These are phyloP conservation scores for Fusarium avenaceum DNA, from an alignment of 2,329 filamentous ascomycete species.

Conservation along the genomic window DNA sequence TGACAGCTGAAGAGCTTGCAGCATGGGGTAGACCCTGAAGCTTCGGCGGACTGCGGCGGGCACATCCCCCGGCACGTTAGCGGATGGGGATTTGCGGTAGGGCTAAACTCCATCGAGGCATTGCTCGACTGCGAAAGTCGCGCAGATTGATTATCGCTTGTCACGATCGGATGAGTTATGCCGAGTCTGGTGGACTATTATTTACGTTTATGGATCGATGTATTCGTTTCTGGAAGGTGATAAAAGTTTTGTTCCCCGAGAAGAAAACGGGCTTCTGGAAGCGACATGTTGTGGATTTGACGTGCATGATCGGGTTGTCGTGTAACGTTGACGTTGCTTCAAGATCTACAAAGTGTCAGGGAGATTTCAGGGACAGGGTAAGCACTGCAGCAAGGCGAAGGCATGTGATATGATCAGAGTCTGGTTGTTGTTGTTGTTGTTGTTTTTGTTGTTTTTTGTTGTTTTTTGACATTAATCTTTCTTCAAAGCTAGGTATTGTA, in stretches of 20 bases:
- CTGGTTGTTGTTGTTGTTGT: too few species aligned
- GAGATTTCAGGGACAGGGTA: background rate
- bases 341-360: background rate
- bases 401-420: background rate
- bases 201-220: background rate
- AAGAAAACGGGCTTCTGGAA: background rate
- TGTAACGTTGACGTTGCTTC: conserved; percentile 4
- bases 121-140: conserved; percentile 10
- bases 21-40: background rate
- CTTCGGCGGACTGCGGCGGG: conserved; percentile 8
- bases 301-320: background rate
- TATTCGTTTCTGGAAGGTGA: conserved; percentile 1
- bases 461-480: too few species aligned
- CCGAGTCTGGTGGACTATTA: background rate
- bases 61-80: conserved; percentile 15
- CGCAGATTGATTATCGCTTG: background rate
- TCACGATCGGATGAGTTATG: conserved; percentile 3
- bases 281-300: background rate
- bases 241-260: conserved; percentile 1
- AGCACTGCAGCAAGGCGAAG: background rate
- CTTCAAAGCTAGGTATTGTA: background rate
- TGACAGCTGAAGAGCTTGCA: background rate
- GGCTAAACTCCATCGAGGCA: conserved; percentile 30
- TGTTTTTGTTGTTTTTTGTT: too few species aligned
- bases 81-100: conserved; percentile 17